Evolutionary conservation across 1,284 basidiomycete genomes (phyloP), one percentile per base, ranked within the genome.

Genomic region (Agroathelia rolfsii): DNA sequence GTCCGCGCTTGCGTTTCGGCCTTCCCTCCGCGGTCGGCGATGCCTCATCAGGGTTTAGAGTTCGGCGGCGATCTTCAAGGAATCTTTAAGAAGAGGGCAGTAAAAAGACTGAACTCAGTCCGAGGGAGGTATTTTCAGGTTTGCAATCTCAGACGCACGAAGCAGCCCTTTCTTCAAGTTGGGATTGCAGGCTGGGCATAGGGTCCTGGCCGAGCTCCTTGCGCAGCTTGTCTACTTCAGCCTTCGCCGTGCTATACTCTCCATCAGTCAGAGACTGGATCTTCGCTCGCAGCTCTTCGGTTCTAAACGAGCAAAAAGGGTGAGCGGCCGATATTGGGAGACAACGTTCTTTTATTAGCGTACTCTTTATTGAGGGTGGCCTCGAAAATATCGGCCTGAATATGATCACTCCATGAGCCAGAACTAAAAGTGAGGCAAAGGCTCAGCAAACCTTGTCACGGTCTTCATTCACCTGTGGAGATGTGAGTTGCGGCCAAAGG

Each of bases 151-250:
- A 32, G 16, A 70, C 74, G 57, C 48, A 85, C 81, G 76, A 71
- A 15, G 70, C 62, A 19, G 69, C 68, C 50, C 79, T 81, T 46
- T 85, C 83, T 31, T 85, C 81, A 24, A 86, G 52, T 17, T 74
- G 80, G 23, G 59, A 58, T 44, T 85, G 79, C 17, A 86, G 47
- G 45, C 65, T 74, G 3, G 80, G 81, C 14, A 84, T 51, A 3
- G 82, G 71, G 1, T 70, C 58, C 47, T 85, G 76, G 1, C 80
- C 83, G 6, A 86, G 71, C 47, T 86, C 82, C 34, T 64, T 62
- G 30, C 82, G 70, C 25, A 86, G 59, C 32, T 66, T 58, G 47
- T 86, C 82, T 26, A 86, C 82, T 41, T 85, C 80, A 18, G 54
- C 55, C 52, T 86, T 86, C 3, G 81, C 76, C 6, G 53, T 47